phyloP scores from a whole-genome alignment of 2,329 filamentous ascomycete genomes.

The Macroventuria anomochaeta region DNA sequence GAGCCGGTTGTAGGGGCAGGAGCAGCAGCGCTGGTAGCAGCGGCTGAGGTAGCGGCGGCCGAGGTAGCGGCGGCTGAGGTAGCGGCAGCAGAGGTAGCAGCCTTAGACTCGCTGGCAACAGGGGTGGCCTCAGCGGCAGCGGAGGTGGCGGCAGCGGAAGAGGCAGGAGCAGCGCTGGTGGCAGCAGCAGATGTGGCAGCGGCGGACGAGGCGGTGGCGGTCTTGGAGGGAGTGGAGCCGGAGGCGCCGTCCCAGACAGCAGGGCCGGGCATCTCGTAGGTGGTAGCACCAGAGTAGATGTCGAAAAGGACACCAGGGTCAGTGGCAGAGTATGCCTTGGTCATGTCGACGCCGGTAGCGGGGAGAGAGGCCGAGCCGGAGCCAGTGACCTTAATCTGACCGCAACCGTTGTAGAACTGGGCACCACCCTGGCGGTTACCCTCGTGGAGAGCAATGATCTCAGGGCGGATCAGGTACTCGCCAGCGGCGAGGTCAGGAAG shows the following conservation, averaged over 20 bases:
- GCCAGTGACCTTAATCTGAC: conserved; percentile 49
- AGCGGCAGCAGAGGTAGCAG: conserved; percentile 11
- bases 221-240: conserved; percentile 17
- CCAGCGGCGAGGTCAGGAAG: conserved; percentile 49
- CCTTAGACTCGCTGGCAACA: conserved; percentile 5
- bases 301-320: conserved; percentile 52
- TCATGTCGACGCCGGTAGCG: conserved; percentile 52
- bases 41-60: conserved; percentile 10
- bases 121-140: conserved; percentile 14
- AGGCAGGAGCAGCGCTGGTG: conserved; percentile 4
- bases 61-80: no score
- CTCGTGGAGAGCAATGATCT: conserved; percentile 55
- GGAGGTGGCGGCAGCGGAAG: conserved; percentile 13
- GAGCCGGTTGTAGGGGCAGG: conserved; percentile 16
- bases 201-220: conserved; percentile 15
- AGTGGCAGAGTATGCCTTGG: conserved; percentile 50
- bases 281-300: conserved; percentile 44
- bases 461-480: conserved; percentile 51
- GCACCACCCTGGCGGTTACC: conserved; percentile 42
- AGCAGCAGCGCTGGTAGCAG: conserved; percentile 7
- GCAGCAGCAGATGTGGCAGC: conserved; percentile 16
- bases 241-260: conserved; percentile 42
- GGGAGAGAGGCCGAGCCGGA: conserved; percentile 37
- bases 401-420: conserved; percentile 55
- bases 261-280: conserved; percentile 52